Conservation (phyloP, 2,329 filamentous ascomycete genomes). For the Rugonectria rugulosa region DNA sequence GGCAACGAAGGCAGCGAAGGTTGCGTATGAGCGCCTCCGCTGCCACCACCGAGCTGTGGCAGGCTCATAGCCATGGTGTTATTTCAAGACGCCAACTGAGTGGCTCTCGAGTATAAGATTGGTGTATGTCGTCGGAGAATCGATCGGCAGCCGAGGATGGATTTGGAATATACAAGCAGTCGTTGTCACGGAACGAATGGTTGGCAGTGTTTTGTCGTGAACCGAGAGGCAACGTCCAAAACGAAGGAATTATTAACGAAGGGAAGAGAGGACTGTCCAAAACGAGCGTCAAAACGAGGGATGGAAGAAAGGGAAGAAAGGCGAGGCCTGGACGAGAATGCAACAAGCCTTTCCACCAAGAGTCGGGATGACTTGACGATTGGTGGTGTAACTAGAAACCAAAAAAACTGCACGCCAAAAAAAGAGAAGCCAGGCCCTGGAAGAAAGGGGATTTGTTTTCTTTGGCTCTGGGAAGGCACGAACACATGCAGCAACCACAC, state of each 20-base stretch:
- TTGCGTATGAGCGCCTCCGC: constrained; percentile 75
- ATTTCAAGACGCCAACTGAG: constrained; percentile 43
- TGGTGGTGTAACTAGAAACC: constrained; percentile 25
- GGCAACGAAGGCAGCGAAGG: constrained; percentile 89
- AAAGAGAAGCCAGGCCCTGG: constrained; percentile 23
- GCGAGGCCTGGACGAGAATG: constrained; percentile 25
- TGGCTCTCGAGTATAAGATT: constrained; percentile 35
- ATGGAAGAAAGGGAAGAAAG: constrained; percentile 20
- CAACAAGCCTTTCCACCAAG: constrained; percentile 30
- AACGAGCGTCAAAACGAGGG: constrained; percentile 38
- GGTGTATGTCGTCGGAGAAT: constrained; percentile 17
- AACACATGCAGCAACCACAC: constrained; percentile 32
- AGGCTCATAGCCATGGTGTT: constrained; percentile 66
- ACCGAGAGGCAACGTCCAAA: constrained; percentile 14
- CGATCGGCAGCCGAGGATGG: constrained; percentile 9
- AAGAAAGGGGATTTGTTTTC: constrained; percentile 44
- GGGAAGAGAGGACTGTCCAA: constrained; percentile 28
- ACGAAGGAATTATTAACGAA: constrained; percentile 34
- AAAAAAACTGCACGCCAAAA: constrained; percentile 21
- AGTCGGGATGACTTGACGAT: constrained; percentile 29
- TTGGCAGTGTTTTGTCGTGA: neutral
- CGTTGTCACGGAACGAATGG: constrained; percentile 14
- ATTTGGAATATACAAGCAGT: constrained; percentile 8
- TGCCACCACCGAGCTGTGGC: constrained; percentile 55
- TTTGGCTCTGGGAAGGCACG: constrained; percentile 30